Percentiles rank a stretch among this genome's conserved stretches.
Evolutionary conservation across 1,139 yeast genomes (phyloP).

Genomic region (Magnusiomyces ingens): DNA sequence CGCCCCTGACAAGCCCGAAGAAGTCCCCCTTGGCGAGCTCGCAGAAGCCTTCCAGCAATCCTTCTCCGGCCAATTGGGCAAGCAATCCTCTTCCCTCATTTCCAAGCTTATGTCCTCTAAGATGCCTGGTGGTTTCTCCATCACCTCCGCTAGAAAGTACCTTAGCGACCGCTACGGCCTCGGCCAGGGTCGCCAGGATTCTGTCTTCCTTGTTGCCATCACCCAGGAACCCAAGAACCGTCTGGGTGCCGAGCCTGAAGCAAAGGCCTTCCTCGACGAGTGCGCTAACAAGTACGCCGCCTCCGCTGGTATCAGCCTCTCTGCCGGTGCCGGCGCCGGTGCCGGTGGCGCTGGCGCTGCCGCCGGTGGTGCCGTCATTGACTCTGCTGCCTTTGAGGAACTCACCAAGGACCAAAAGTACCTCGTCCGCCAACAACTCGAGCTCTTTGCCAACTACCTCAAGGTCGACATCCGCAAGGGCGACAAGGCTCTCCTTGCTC

Average conservation of each 20-base stretch:
- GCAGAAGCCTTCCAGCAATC: slow-evolving; percentile 93
- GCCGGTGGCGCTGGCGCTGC: slow-evolving; percentile 44
- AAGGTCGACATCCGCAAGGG: slow-evolving; percentile 89
- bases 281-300: slow-evolving; percentile 82
- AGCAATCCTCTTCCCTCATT: slow-evolving; percentile 81
- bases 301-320: slow-evolving; percentile 66
- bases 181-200: slow-evolving; percentile 89
- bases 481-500: slow-evolving; percentile 76
- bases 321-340: slow-evolving; percentile 54
- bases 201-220: slow-evolving; percentile 73
- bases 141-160: slow-evolving; percentile 85
- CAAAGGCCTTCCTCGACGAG: slow-evolving; percentile 79
- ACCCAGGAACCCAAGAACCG: slow-evolving; percentile 88
- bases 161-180: slow-evolving; percentile 87
- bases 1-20: slow-evolving; percentile 98
- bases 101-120: slow-evolving; percentile 91
- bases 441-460: slow-evolving; percentile 89
- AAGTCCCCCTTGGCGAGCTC: slow-evolving; percentile 89
- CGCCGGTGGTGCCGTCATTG: slow-evolving; percentile 83
- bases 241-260: slow-evolving; percentile 79
- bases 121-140: slow-evolving; percentile 99
- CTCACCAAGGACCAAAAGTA: slow-evolving; percentile 82
- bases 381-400: slow-evolving; percentile 94
- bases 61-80: slow-evolving; percentile 83
- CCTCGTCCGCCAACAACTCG: slow-evolving; percentile 91